These are phyloP conservation scores for Maudiozyma pseudohumilis DNA, from an alignment of 805 yeast genomes.

Conservation along the genomic window DNA sequence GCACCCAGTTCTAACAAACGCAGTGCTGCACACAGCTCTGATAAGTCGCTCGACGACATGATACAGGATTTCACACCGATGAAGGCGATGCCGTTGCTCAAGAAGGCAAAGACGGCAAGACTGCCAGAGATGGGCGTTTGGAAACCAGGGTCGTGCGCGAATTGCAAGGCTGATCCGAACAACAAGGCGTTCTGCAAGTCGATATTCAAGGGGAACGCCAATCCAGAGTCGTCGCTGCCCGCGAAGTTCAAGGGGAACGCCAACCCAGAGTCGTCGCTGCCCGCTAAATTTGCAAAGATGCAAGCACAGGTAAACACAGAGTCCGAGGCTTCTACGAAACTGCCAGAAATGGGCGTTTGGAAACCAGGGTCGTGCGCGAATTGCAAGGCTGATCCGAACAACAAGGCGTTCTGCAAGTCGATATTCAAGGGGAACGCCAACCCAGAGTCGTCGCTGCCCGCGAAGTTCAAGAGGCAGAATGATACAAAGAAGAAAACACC, in stretches of 20 bases:
- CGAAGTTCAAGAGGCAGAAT: neutral
- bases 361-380: conserved; percentile 2
- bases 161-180: conserved; percentile 1
- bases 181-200: neutral
- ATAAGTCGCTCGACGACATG: conserved; percentile 21
- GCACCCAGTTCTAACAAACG: neutral
- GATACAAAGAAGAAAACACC: neutral
- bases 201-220: neutral
- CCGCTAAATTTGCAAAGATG: neutral
- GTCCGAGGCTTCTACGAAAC: neutral
- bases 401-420: conserved; percentile 4
- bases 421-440: conserved; percentile 1
- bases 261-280: neutral
- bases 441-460: neutral
- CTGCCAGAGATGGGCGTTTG: neutral
- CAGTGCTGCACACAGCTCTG: too few species aligned
- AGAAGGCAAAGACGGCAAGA: neutral
- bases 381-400: conserved; percentile 3
- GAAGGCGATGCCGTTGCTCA: conserved; percentile 42
- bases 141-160: conserved; percentile 3
- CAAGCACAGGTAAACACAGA: too few species aligned
- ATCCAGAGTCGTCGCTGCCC: neutral
- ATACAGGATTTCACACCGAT: conserved; percentile 43
- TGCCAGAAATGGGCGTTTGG: neutral
- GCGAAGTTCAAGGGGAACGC: conserved; percentile 1